Evolutionary conservation across 345 rosid species (phyloP).

Genomic region (Mercurialis annua): DNA sequence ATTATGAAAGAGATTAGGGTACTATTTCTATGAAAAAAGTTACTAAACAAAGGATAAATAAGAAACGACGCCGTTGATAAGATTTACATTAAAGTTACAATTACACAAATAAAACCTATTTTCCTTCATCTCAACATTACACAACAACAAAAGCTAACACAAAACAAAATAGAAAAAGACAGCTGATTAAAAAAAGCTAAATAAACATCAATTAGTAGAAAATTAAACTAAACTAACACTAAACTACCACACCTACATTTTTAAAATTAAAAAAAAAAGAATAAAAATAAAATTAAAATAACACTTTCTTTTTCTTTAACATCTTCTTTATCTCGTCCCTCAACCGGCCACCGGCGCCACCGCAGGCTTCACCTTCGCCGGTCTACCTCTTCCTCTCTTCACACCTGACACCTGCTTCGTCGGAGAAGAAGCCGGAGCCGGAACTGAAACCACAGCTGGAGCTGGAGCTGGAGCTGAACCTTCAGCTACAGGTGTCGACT

Average conservation of each 20-base stretch:
- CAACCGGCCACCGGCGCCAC: constrained; percentile 65
- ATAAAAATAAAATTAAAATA: constrained; percentile 14
- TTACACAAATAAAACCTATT: constrained; percentile 25
- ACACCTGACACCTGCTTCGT: constrained; percentile 18
- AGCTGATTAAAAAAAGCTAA: neutral
- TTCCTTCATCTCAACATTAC: constrained; percentile 10
- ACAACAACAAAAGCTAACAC: constrained; percentile 14
- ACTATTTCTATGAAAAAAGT: too few relatives aligned
- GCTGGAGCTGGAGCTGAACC: too few relatives aligned
- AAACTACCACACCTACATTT: constrained; percentile 10
- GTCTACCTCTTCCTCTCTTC: constrained; percentile 71
- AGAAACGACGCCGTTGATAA: constrained; percentile 25
- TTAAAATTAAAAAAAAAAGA: neutral
- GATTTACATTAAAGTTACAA: constrained; percentile 43
- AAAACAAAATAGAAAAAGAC: neutral
- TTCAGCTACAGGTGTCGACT: constrained; percentile 34
- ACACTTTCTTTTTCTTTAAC: neutral
- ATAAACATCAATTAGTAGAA: constrained; percentile 19
- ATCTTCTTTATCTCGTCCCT: constrained; percentile 7
- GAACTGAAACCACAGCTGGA: neutral
- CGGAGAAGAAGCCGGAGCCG: neutral
- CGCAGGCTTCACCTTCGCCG: constrained; percentile 73
- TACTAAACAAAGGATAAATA: constrained; percentile 6
- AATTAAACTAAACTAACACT: too few relatives aligned
- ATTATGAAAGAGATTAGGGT: too few relatives aligned